Conservation (phyloP, 345 rosid species). For the Lepidium sativum region DNA sequence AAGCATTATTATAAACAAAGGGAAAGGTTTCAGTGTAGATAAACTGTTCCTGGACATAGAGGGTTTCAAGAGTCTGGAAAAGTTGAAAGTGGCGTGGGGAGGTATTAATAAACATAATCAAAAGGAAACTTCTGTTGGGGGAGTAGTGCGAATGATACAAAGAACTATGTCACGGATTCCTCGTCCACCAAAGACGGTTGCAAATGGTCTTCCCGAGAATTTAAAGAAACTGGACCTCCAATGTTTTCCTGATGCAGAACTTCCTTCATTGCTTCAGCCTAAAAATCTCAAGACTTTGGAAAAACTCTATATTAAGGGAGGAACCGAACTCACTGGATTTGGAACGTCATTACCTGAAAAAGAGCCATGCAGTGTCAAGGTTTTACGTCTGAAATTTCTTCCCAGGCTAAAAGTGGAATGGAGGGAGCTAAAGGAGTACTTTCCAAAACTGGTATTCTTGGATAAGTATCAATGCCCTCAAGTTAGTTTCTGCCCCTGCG, state of each 20-base stretch:
- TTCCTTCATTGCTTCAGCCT: slow-evolving; percentile 24
- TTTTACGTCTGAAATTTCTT: slow-evolving; percentile 26
- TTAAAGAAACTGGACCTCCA: slow-evolving; percentile 37
- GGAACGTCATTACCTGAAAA: background rate
- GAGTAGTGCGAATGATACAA: too few relatives aligned
- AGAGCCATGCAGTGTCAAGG: background rate
- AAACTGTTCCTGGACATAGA: background rate
- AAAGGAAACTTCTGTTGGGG: background rate
- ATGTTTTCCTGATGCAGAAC: slow-evolving; percentile 16
- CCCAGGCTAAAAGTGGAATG: slow-evolving; percentile 24
- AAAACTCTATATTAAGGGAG: slow-evolving; percentile 34
- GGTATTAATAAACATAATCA: slow-evolving; percentile 1
- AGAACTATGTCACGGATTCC: too few relatives aligned
- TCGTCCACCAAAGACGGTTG: too few relatives aligned
- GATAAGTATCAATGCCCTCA: slow-evolving; percentile 24
- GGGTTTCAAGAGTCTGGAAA: background rate
- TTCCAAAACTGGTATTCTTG: slow-evolving; percentile 11
- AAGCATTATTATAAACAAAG: slow-evolving; percentile 26
- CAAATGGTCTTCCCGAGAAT: background rate
- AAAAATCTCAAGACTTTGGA: background rate
- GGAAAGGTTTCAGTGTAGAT: background rate
- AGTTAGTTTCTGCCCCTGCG: slow-evolving; percentile 26
- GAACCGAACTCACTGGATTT: slow-evolving; percentile 16
- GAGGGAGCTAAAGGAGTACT: slow-evolving; percentile 8
- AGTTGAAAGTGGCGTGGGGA: slow-evolving; percentile 38